Evolutionary conservation across 306 rosid genomes (phyloP), one percentile per base, ranked within the genome.

Genomic region (Cucumis sativus): DNA sequence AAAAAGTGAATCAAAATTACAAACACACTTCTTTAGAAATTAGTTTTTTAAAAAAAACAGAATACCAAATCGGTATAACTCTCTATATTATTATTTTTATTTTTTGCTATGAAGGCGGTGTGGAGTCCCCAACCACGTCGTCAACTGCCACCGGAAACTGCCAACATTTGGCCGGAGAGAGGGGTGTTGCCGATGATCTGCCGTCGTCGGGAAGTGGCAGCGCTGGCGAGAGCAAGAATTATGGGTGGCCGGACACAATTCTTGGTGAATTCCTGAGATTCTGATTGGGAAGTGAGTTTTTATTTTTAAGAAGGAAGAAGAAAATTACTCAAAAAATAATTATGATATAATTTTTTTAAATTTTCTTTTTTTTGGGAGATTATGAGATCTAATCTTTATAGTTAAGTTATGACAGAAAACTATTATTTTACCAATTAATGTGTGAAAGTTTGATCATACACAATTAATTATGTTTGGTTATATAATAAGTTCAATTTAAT

Each of bases 231-330:
- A 90, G 85, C 80, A 92, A 94, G 84, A 89, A 84, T 59, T 90
- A 94, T 65, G 90, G 98, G 0, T 57, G 62, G 98, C 54, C 54
- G 54, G 90, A 85, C 66, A 90, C 86, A 77, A 92, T 94, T 85
- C 98, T 94, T 90, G 87, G 97, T 89, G 58, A 90, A 90, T 80
- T 89, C 95, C 33, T 85, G 96, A 0, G 95, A 96, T 7, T 82
- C 98, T 52, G 83, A 86, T 78, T 47, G 54, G 54, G 20, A 52
- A 16, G 9, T 52, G 20, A 52, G 57, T 52, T 52, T 52, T 52
- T 52, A 52, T 16, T 49, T 49, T 52, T 52, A 7, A 55, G 23
- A 55, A 6, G 59, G 5, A 18, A 17, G 7, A 55, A 55, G 23
- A 55, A 55, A 55, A 55, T 54, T 5, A 54, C 23, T 2, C 59